phyloP scores from a whole-genome alignment of 257 asterid genomes.

The Scutellaria baicalensis region DNA sequence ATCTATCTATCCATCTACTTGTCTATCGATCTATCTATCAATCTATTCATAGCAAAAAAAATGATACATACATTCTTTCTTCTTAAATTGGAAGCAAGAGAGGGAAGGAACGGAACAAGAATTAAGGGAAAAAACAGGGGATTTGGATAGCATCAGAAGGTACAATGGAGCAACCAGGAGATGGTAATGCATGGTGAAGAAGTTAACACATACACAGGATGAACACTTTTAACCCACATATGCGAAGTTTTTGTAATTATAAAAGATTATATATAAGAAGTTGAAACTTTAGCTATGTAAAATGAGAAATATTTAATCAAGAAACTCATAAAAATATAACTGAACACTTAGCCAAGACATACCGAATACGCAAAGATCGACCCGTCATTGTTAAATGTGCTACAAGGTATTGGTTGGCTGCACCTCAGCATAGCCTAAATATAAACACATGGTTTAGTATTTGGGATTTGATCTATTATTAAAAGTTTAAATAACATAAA shows the following conservation, averaged over 20 bases:
- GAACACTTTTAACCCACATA: background rate
- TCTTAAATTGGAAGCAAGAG: background rate
- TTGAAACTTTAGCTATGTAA: background rate
- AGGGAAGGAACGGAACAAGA: background rate
- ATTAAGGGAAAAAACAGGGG: too few relatives aligned
- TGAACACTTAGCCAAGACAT: slow-evolving; percentile 12
- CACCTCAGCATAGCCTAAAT: slow-evolving; percentile 79
- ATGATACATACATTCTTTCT: too few relatives aligned
- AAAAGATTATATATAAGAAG: background rate
- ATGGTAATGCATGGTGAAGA: too few relatives aligned
- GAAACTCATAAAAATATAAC: background rate
- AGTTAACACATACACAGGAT: too few relatives aligned
- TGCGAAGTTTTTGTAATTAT: background rate
- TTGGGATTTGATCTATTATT: background rate
- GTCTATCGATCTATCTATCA: background rate
- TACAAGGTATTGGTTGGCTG: slow-evolving; percentile 81
- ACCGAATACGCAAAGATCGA: slow-evolving; percentile 87
- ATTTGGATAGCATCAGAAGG: too few relatives aligned
- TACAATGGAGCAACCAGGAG: too few relatives aligned
- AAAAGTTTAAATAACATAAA: background rate
- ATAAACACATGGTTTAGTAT: background rate
- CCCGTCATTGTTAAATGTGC: slow-evolving; percentile 83
- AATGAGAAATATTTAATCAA: background rate
- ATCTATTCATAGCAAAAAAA: too few relatives aligned
- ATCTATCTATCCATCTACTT: background rate